Conservation (phyloP, 2,329 filamentous ascomycete genomes). For the Alternaria triticimaculans region DNA sequence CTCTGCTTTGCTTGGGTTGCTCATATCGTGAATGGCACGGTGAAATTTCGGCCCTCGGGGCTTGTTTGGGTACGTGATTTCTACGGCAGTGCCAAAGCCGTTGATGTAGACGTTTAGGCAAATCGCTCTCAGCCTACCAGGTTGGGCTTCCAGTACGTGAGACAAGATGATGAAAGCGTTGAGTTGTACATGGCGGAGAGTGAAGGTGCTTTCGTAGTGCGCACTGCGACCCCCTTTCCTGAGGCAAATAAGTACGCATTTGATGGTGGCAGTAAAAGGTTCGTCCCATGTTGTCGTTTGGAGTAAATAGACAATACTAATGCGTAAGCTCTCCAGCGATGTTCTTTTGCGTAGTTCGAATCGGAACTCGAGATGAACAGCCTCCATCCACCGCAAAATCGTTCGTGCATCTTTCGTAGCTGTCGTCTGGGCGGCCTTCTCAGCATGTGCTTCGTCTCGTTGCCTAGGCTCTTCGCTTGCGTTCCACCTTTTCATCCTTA, state of each 20-base stretch:
- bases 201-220: not conserved
- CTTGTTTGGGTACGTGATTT: not conserved
- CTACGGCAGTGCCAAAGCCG: not conserved
- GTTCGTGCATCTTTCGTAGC: not conserved
- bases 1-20: not conserved
- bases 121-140: not conserved
- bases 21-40: not conserved
- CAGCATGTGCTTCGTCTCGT: too few relatives aligned
- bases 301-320: not conserved
- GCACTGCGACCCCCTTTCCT: rapidly evolving
- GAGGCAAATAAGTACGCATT: not conserved
- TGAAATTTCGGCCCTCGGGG: not conserved
- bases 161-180: not conserved
- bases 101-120: not conserved
- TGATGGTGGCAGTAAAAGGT: not conserved
- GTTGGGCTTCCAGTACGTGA: not conserved
- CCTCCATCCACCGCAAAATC: not conserved
- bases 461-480: too few relatives aligned
- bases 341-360: not conserved
- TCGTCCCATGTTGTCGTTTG: not conserved
- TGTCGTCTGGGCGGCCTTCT: not conserved
- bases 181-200: not conserved
- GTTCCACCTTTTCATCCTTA: too few relatives aligned
- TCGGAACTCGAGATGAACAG: not conserved
- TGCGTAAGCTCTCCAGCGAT: not conserved